Evolutionary conservation across 306 rosid species (phyloP).

Genomic region (Quercus aquifolioides): DNA sequence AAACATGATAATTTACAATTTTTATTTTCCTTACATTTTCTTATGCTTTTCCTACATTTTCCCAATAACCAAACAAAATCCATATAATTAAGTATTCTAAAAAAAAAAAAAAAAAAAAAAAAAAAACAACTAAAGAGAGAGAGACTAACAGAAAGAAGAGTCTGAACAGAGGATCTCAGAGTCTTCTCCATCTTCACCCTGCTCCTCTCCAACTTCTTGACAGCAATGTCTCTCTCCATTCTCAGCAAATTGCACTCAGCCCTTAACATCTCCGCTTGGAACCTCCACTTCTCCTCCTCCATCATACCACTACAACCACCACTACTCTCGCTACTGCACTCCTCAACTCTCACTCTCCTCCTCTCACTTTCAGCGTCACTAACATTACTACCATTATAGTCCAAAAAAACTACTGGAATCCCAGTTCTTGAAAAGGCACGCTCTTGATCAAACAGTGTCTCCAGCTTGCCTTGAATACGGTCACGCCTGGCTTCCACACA

Average conservation of each 20-base stretch:
- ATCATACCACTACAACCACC: neutral
- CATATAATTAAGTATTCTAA: neutral
- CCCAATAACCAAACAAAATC: slow-evolving; percentile 1
- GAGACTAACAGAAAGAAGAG: slow-evolving; percentile 72
- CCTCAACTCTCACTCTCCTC: slow-evolving; percentile 61
- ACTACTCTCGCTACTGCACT: neutral
- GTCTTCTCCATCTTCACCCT: slow-evolving; percentile 27
- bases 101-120: neutral
- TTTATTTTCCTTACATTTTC: too few relatives aligned
- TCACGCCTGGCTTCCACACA: slow-evolving; percentile 25
- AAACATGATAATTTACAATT: too few relatives aligned
- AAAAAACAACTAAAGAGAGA: neutral
- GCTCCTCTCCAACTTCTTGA: slow-evolving; percentile 46
- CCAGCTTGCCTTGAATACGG: slow-evolving; percentile 38
- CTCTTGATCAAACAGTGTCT: slow-evolving; percentile 57
- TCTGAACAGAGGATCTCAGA: slow-evolving; percentile 60
- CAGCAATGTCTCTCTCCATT: slow-evolving; percentile 81
- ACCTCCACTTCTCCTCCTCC: slow-evolving; percentile 84
- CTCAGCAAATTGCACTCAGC: slow-evolving; percentile 91
- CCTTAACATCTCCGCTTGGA: slow-evolving; percentile 91
- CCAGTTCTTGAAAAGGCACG: slow-evolving; percentile 24
- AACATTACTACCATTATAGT: slow-evolving; percentile 14
- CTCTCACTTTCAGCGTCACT: slow-evolving; percentile 24
- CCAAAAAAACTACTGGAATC: slow-evolving; percentile 54
- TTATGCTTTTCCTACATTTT: neutral